Conservation (phyloP, 495 filamentous ascomycete species). For the Neurospora cerealis region DNA sequence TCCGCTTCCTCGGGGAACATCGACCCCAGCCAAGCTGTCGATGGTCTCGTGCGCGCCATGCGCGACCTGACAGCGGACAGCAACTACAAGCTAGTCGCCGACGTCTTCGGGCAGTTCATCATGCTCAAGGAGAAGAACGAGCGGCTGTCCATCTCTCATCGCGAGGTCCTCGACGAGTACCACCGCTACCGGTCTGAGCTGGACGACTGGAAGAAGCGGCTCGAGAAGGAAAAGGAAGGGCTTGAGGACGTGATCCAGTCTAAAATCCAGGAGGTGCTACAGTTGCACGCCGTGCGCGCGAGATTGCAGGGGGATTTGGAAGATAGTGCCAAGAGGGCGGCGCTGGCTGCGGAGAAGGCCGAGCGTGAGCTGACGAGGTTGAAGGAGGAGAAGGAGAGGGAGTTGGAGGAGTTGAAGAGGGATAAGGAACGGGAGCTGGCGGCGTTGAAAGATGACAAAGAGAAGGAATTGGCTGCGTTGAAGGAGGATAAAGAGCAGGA, state of each 20-base stretch:
- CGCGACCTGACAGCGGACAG: conserved; percentile 25
- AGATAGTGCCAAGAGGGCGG: conserved; percentile 12
- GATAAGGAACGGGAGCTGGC: conserved; percentile 3
- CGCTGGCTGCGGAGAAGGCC: conserved; percentile 9
- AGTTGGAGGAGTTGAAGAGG: conserved; percentile 2
- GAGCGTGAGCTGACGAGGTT: conserved; percentile 4
- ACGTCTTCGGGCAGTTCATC: conserved; percentile 29
- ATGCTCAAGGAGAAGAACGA: conserved; percentile 29
- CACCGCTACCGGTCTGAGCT: conserved; percentile 26
- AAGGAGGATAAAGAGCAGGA: background rate
- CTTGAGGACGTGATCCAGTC: conserved; percentile 21
- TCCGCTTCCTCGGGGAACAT: background rate
- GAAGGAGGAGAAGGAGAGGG: conserved; percentile 2
- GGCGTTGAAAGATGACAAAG: background rate
- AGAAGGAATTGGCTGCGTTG: conserved; percentile 4
- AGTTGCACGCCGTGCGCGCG: conserved; percentile 13
- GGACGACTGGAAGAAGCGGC: conserved; percentile 16
- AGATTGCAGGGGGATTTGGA: conserved; percentile 18
- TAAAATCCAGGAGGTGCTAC: conserved; percentile 19
- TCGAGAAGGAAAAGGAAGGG: conserved; percentile 19
- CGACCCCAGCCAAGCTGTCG: conserved; percentile 22
- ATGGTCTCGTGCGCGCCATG: conserved; percentile 28
- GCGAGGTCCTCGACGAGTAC: conserved; percentile 27
- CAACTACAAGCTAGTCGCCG: conserved; percentile 31
- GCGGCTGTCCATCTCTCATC: conserved; percentile 21